A percentile compares a stretch with the other conserved stretches of the same genome.
Evolutionary conservation across 2,329 filamentous ascomycete species (phyloP).

Genomic region (Sporothrix globosa): DNA sequence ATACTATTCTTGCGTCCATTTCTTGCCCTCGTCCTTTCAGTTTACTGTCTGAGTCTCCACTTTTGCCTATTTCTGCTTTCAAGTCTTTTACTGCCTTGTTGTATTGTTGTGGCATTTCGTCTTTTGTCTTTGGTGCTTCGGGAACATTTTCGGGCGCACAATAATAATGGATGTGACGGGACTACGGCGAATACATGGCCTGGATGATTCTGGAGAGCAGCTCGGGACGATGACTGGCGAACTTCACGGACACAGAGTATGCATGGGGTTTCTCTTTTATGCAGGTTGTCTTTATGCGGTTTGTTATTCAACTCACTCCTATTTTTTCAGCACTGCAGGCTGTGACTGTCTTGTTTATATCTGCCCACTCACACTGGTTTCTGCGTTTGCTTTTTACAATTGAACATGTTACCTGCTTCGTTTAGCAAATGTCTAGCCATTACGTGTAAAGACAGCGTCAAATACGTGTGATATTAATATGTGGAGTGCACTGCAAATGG

Average conservation of each 20-base stretch:
- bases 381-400: background rate
- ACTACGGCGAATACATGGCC: background rate
- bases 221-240: background rate
- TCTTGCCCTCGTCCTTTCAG: background rate
- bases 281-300: background rate
- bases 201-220: background rate
- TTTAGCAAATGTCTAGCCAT: background rate
- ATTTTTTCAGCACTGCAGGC: background rate
- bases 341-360: background rate
- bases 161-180: constrained; percentile 4
- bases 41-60: background rate
- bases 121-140: background rate
- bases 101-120: background rate
- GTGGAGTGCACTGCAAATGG: background rate
- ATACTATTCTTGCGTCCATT: background rate
- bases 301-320: background rate
- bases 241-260: background rate
- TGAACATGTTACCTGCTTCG: background rate
- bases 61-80: background rate
- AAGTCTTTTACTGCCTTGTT: background rate
- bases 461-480: background rate
- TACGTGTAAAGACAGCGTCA: background rate
- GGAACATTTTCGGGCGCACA: background rate
- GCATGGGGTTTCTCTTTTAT: background rate
- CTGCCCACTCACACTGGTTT: background rate